Conservation (phyloP, 169 alveolate species). For the Plasmodium vivax region DNA sequence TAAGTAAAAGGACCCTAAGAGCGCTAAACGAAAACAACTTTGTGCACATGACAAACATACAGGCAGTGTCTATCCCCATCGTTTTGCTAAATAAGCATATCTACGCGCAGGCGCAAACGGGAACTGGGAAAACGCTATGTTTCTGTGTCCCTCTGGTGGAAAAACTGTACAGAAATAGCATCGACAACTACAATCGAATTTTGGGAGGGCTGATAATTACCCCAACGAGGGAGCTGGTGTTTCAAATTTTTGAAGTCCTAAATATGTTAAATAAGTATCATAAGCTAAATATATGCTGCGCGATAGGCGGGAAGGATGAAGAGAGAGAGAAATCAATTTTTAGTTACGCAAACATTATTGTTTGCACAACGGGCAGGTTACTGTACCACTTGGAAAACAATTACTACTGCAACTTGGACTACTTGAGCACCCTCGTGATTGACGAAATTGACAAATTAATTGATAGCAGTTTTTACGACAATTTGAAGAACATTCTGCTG, state of each 20-base stretch:
- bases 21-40: conserved; percentile 53
- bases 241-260: conserved; percentile 95
- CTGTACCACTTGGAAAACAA: conserved; percentile 85
- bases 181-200: conserved; percentile 89
- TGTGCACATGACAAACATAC: conserved; percentile 66
- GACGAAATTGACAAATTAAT: conserved; percentile 75
- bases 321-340: conserved; percentile 82
- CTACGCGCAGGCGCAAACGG: conserved; percentile 93
- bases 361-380: conserved; percentile 98
- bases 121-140: conserved; percentile 98
- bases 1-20: conserved; percentile 61
- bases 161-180: conserved; percentile 94
- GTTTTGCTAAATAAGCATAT: conserved; percentile 67
- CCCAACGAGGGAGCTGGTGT: conserved; percentile 98
- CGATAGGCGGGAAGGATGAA: conserved; percentile 95
- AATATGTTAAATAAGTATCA: conserved; percentile 92
- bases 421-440: conserved; percentile 50
- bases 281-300: conserved; percentile 87
- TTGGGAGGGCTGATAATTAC: conserved; percentile 91
- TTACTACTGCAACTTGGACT: conserved; percentile 64
- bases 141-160: conserved; percentile 95
- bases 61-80: conserved; percentile 53
- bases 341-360: conserved; percentile 94
- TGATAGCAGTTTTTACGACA: conserved; percentile 70
- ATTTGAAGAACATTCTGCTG: conserved; percentile 51